Percentiles rank a stretch among this genome's conserved stretches.
phyloP scores from a whole-genome alignment of 2,329 filamentous ascomycete species.

The Lecanosticta acicola region DNA sequence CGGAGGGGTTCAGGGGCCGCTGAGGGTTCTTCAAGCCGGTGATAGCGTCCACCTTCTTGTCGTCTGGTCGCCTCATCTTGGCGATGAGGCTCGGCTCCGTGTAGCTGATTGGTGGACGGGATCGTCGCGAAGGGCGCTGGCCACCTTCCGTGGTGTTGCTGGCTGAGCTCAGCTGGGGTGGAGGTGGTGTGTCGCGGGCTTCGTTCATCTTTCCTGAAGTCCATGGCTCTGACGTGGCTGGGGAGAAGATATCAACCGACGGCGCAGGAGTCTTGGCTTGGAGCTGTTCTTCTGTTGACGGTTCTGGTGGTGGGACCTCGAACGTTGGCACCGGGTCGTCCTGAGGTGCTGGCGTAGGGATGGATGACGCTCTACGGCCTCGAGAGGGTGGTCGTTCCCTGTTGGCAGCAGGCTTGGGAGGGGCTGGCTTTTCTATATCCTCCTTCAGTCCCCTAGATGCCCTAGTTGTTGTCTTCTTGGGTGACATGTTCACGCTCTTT shows the following conservation, averaged over 20 bases:
- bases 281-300: slow-evolving; percentile 6
- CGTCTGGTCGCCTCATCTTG: slow-evolving; percentile 47
- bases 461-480: slow-evolving; percentile 23
- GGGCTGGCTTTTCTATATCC: slow-evolving; percentile 17
- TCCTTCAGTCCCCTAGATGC: slow-evolving; percentile 12
- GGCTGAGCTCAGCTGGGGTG: slow-evolving; percentile 33
- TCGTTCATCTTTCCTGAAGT: slow-evolving; percentile 9
- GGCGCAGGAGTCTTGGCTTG: slow-evolving; percentile 28
- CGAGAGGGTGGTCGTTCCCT: slow-evolving; percentile 27
- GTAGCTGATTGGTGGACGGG: slow-evolving; percentile 44
- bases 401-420: slow-evolving; percentile 9
- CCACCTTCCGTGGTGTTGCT: slow-evolving; percentile 31
- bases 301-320: slow-evolving; percentile 20
- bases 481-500: slow-evolving; percentile 38
- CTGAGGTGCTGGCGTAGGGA: slow-evolving; percentile 15
- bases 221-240: slow-evolving; percentile 40
- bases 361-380: slow-evolving; percentile 19
- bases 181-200: slow-evolving; percentile 39
- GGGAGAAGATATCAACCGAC: slow-evolving; percentile 37
- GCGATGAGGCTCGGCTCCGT: slow-evolving; percentile 44
- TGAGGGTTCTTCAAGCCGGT: slow-evolving; percentile 28
- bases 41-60: slow-evolving; percentile 44
- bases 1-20: slow-evolving; percentile 25
- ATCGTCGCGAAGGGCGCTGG: slow-evolving; percentile 40
- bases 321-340: slow-evolving; percentile 19